Conservation (phyloP, 2,329 filamentous ascomycete species). For the Sclerotinia trifoliorum region DNA sequence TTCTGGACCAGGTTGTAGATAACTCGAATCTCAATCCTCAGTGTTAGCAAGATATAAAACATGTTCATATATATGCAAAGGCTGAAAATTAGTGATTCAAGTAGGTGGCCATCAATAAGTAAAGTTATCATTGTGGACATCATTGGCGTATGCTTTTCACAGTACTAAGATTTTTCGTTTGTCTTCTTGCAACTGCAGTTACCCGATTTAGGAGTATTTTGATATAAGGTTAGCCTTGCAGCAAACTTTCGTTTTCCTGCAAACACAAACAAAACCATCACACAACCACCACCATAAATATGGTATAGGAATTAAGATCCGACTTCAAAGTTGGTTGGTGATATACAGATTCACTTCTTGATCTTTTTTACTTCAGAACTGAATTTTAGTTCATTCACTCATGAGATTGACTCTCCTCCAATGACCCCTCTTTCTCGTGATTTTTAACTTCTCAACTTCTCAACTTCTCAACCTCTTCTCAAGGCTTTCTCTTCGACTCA, state of each 20-base stretch:
- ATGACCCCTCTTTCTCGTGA: background rate
- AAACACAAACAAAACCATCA: background rate
- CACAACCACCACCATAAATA: background rate
- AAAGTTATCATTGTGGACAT: background rate
- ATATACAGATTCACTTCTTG: background rate
- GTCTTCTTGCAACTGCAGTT: background rate
- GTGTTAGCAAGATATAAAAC: background rate
- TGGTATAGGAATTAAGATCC: background rate
- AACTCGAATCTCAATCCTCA: background rate
- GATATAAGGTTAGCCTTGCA: background rate
- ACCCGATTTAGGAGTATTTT: background rate
- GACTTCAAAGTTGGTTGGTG: conserved; percentile 2
- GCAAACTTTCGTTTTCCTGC: background rate
- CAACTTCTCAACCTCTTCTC: background rate
- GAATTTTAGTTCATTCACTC: background rate
- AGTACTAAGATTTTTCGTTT: too few relatives aligned
- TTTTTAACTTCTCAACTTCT: background rate
- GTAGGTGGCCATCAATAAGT: background rate
- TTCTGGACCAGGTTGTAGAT: background rate
- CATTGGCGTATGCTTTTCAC: too few relatives aligned
- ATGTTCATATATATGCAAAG: background rate
- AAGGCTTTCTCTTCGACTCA: background rate
- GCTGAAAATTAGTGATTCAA: background rate
- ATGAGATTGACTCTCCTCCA: background rate
- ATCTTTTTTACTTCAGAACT: background rate